Base-by-base conservation (phyloP, 306 rosid species). In the Vachellia collinsii region DNA sequence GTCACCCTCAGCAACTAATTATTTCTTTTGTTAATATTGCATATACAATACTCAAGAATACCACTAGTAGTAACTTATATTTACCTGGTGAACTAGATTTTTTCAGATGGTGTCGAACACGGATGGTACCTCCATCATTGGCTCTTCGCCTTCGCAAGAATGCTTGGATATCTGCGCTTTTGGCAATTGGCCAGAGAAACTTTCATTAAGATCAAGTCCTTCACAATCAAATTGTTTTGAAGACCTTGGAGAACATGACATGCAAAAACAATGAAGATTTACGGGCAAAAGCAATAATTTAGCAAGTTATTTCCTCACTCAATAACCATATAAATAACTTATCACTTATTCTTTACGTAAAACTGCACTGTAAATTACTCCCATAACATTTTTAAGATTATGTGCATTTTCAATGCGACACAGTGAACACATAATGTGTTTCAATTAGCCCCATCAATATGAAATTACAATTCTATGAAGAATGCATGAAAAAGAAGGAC, bases 61-160 rank as follows among this genome's bases (percentile, higher is more conserved):
- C 65, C 7, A 53, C 47, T 4, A 9, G 16, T 4, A 9, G 16
- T 53, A 73, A 36, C 47, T 73, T 8, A 23, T 20, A 4, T 39
- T n/a, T 56, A 41, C 20, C 39, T 56, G 78, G 53, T 25, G 50
- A 64, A 59, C 70, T 75, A 42, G 70, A 41, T 22, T 59, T 48
- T 43, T 75, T 29, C 34, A 29, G 1, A 29, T 29, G 34, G 34
- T 29, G 2, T 29, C 34, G 29, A 43, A 44, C 70, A 75, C 14
- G 56, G 65, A 58, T 64, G 73, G 56, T 82, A 89, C 90, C 92
- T 89, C 86, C 70, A 74, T 70, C 54, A 56, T 77, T 14, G 83
- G 81, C 68, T 73, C 84, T 70, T 37, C 47, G 16, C 66, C 75
- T 77, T 80, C 51, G 13, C 82, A 83, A 54, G 79, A 69, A 80